phyloP scores from a whole-genome alignment of 805 yeast genomes.

The Kodamaea restingae region DNA sequence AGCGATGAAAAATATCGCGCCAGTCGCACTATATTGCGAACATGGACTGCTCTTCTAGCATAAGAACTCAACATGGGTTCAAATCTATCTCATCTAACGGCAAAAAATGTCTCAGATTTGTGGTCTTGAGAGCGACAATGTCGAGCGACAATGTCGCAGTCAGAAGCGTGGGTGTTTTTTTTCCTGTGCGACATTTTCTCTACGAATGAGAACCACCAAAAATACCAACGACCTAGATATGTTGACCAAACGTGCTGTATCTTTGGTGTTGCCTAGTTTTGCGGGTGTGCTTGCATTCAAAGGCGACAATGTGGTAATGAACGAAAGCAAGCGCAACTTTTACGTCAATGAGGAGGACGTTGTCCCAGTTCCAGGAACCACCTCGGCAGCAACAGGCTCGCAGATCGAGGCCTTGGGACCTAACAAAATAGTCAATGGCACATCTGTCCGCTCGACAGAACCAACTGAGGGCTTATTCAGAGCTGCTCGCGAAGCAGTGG shows the following conservation, averaged over 20 bases:
- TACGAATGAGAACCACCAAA: conserved; percentile 7
- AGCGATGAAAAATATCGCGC: background rate
- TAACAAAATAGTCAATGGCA: conserved; percentile 49
- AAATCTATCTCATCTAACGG: background rate
- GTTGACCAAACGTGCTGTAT: conserved; percentile 7
- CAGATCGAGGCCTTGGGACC: conserved; percentile 45
- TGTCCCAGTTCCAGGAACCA: conserved; percentile 50
- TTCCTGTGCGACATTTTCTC: conserved; percentile 5
- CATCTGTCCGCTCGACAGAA: conserved; percentile 50
- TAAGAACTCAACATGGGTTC: background rate
- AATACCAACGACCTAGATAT: conserved; percentile 3
- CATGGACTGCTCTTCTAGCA: background rate
- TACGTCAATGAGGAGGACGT: conserved; percentile 48
- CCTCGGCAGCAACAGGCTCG: conserved; percentile 38
- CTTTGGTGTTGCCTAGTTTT: conserved; percentile 4
- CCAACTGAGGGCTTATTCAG: conserved; percentile 47
- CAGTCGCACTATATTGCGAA: background rate
- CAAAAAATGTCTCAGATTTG: conserved; percentile 2
- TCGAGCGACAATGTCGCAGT: background rate
- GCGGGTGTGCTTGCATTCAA: conserved; percentile 2
- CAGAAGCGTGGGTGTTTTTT: background rate
- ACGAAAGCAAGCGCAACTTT: conserved; percentile 35
- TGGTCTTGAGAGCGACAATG: no score
- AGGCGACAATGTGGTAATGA: conserved; percentile 1
- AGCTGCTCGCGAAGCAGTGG: conserved; percentile 42